These are phyloP conservation scores for Colletotrichum australisinense DNA, from an alignment of 2,329 filamentous ascomycete species.

Conservation along the genomic window DNA sequence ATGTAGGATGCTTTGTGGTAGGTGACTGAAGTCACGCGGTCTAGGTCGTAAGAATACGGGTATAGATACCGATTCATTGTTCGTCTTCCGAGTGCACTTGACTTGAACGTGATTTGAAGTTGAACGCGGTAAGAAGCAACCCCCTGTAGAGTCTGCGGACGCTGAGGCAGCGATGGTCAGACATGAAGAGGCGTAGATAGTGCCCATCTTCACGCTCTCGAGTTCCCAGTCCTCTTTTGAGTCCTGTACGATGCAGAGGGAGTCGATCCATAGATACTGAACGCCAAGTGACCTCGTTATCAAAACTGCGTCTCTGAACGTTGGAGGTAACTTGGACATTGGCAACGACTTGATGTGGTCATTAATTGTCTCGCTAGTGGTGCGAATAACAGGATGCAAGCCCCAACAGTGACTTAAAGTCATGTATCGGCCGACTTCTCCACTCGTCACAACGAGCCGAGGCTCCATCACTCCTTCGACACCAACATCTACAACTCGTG, in stretches of 20 bases:
- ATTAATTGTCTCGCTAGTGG: neutral
- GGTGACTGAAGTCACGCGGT: neutral
- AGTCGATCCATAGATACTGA: conserved; percentile 23
- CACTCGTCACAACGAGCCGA: neutral
- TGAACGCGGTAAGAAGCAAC: neutral
- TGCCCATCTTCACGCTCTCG: neutral
- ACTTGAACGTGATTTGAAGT: neutral
- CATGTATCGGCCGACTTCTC: neutral
- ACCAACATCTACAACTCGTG: conserved; percentile 7
- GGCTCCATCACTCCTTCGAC: neutral
- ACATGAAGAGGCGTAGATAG: neutral
- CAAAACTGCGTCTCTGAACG: conserved; percentile 13
- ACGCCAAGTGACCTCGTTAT: conserved; percentile 11
- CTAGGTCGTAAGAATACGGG: neutral
- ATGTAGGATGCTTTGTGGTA: conserved; percentile 20
- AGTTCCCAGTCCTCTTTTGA: neutral
- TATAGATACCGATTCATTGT: too few species aligned
- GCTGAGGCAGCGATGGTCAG: neutral
- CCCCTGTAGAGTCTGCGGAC: neutral
- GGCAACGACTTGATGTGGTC: neutral
- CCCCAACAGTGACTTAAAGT: conserved; percentile 13
- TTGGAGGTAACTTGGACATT: neutral
- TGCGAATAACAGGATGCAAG: neutral
- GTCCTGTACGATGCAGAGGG: conserved; percentile 27
- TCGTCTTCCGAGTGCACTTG: neutral